Evolutionary conservation across 2,329 filamentous ascomycete genomes (phyloP).

Genomic region (Fusarium floridanum): DNA sequence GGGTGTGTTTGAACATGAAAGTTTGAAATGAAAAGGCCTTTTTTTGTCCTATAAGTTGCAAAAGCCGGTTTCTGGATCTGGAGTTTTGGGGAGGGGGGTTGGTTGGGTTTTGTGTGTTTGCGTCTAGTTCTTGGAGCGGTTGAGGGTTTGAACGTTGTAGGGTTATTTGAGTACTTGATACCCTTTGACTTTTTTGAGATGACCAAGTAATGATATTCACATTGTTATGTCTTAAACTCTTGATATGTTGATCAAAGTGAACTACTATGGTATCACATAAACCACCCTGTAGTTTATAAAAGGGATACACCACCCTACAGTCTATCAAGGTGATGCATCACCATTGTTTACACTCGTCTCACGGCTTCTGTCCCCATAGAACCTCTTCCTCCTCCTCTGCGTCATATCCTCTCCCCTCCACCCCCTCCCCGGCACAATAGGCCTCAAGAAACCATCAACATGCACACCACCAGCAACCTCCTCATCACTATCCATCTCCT

Average conservation of each 20-base stretch:
- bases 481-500: slow-evolving; percentile 59
- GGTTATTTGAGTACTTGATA: slow-evolving; percentile 53
- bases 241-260: background rate
- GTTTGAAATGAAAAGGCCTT: background rate
- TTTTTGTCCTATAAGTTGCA: background rate
- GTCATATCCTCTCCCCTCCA: slow-evolving; percentile 59
- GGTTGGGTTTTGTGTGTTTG: slow-evolving; percentile 10
- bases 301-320: background rate
- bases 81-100: slow-evolving; percentile 27
- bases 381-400: slow-evolving; percentile 48
- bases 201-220: slow-evolving; percentile 32
- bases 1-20: background rate
- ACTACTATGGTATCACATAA: background rate
- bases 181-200: slow-evolving; percentile 46
- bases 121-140: slow-evolving; percentile 26
- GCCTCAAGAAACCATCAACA: slow-evolving; percentile 74
- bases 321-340: slow-evolving; percentile 25
- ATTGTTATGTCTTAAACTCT: slow-evolving; percentile 7
- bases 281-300: background rate
- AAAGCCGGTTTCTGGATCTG: slow-evolving; percentile 22
- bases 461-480: slow-evolving; percentile 74
- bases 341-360: slow-evolving; percentile 27
- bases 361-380: slow-evolving; percentile 39
- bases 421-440: slow-evolving; percentile 62
- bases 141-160: slow-evolving; percentile 37